Base-by-base conservation (phyloP, 768 basidiomycete species). In the Auricularia heimuer region DNA sequence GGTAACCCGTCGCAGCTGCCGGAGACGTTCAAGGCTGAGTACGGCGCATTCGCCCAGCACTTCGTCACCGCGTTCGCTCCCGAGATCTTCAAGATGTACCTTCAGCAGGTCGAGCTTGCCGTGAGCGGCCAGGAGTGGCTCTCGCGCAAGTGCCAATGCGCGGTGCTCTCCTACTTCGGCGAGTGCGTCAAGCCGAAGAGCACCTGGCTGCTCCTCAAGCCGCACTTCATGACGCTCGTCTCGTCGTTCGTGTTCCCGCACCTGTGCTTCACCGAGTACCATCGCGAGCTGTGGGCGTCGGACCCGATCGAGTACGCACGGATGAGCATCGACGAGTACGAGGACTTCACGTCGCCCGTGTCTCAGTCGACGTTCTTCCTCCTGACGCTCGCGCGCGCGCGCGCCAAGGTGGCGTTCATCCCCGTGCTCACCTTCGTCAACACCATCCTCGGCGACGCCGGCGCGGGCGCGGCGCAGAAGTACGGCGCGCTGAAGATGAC, bases 181-280 rank as follows among this genome's bases (percentile, higher is more conserved):
- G 90, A 93, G 72, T 95, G 94, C 69, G 85, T 96, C 69, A 95
- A 95, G 77, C 94, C 94, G 14, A 93, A 92, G 71, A 83, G 90
- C n/a, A 96, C 92, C 3, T 95, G 93, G 92, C 76, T 80, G 3
- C 80, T 91, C 44, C 82, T 96, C 72, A 94, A 94, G 74, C 92
- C 92, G 24, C 93, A 92, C 70, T 84, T 89, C 44, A 81, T 90
- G 71, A 84, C 77, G 2, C 82, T 95, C 3, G 83, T 94, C n/a
- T 85, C 88, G 8, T 81, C 79, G 44, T 93, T 94, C 69, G 85
- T 89, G 21, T 95, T 94, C 80, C 92, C 94, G 36, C 88, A 91
- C 70, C 82, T 96, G 34, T 89, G 85, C 24, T 94, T 94, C 77
- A 88, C 85, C 33, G 76, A 84, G 12, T 74, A 81, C 2, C 85